Base-by-base conservation (phyloP, 2,329 filamentous ascomycete species). In the Pseudogymnoascus sp. region DNA sequence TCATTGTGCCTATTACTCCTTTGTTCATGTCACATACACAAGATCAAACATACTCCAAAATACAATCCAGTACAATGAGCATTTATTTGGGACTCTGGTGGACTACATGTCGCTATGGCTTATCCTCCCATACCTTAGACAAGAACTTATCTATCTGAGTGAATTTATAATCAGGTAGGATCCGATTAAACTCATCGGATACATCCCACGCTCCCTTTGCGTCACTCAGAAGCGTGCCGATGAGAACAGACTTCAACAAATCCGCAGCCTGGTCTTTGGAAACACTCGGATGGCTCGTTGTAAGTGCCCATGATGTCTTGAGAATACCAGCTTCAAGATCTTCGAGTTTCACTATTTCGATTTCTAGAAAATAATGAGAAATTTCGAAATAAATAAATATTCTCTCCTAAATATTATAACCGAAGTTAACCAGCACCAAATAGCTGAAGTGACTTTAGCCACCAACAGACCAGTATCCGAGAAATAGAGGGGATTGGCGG, bases 251-350 rank as follows among this genome's bases (percentile, higher is more conserved):
- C 67, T 73, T 77, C 9, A 75, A 69, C 23, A 78, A 71, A 1
- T 62, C 67, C 31, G 72, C 70, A 1, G 72, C 69, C 23, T 76
- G 60, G 0, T 79, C 77, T 1, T 69, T 68, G 1, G 74, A 67
- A 31, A 57, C 21, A 8, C 67, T 68, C 15, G 70, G 73, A 63
- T 76, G 76, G 1, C 42, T 65, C 11, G 73, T 67, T 66, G 66
- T 19, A 28, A 78, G 69, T 19, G 71, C 64, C 80, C 81, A 83
- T 3, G 74, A 75, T 0, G 76, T 71, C 13, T 75, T 74, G 1
- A 78, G 66, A 11, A 64, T 63, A 6, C 80, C 81, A 2, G 71
- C 75, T 67, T 78, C 71, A 4, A 85, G 76, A 67, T 85, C 82
- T 60, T 77, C 74, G 0, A 75, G 62, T 36, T 74, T 75, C 1